Conservation (phyloP, 2,329 filamentous ascomycete genomes). For the Pleurostoma richardsiae region DNA sequence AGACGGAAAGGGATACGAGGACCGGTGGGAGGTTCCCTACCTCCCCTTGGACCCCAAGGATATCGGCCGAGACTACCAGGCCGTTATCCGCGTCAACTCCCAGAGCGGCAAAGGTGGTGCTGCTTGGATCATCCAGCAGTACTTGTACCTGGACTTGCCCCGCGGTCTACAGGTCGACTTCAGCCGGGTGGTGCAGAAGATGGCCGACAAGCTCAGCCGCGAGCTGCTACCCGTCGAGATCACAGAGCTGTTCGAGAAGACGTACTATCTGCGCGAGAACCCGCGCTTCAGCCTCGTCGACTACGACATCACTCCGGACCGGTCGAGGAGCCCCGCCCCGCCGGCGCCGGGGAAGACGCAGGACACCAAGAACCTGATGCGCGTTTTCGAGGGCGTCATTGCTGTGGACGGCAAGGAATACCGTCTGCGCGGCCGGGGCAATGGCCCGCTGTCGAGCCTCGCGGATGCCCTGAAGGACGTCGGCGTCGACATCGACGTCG, state of each 20-base stretch:
- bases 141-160: constrained; percentile 86
- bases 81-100: constrained; percentile 95
- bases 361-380: constrained; percentile 71
- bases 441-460: constrained; percentile 85
- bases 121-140: constrained; percentile 88
- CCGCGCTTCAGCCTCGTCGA: constrained; percentile 83
- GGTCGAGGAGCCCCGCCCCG: constrained; percentile 69
- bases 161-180: constrained; percentile 91
- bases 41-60: constrained; percentile 89
- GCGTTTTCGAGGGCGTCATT: constrained; percentile 81
- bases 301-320: constrained; percentile 85
- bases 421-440: constrained; percentile 73
- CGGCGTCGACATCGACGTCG: constrained; percentile 83
- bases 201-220: constrained; percentile 73
- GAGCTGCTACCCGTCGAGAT: constrained; percentile 85
- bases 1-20: constrained; percentile 53
- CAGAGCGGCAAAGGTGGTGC: constrained; percentile 93
- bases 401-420: constrained; percentile 77
- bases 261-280: constrained; percentile 80
- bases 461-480: constrained; percentile 74
- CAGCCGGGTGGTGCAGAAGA: constrained; percentile 76
- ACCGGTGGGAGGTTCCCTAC: constrained; percentile 82
- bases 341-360: constrained; percentile 64
- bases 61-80: constrained; percentile 95
- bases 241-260: constrained; percentile 77